Percentiles rank a stretch among this genome's conserved stretches.
Evolutionary conservation across 306 rosid species (phyloP).

Genomic region (Prinsepia uniflora): DNA sequence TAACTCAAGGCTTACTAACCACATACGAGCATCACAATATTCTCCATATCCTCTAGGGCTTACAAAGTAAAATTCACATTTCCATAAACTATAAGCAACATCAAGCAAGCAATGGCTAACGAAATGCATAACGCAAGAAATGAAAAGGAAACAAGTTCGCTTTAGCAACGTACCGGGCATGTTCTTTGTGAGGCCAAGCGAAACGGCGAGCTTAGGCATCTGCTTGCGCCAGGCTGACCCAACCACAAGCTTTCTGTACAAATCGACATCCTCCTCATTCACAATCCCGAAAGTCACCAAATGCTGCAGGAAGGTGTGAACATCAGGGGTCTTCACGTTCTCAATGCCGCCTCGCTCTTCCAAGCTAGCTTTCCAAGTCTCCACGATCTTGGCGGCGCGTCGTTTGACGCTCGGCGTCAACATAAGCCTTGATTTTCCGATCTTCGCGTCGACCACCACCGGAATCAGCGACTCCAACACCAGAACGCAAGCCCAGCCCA

Average conservation of each 20-base stretch:
- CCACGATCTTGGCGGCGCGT: slow-evolving; percentile 69
- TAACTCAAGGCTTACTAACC: background rate
- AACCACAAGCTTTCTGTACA: slow-evolving; percentile 86
- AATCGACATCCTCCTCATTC: slow-evolving; percentile 53
- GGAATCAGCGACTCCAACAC: slow-evolving; percentile 81
- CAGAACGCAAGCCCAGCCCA: slow-evolving; percentile 96
- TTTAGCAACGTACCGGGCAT: slow-evolving; percentile 69
- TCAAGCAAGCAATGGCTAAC: background rate
- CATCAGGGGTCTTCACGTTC: slow-evolving; percentile 91
- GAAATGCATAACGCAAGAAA: background rate
- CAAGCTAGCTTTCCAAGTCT: slow-evolving; percentile 81
- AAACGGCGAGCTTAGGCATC: slow-evolving; percentile 96
- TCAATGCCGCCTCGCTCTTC: slow-evolving; percentile 93
- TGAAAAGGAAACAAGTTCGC: background rate
- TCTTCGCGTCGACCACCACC: slow-evolving; percentile 72
- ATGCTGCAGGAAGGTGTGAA: slow-evolving; percentile 91
- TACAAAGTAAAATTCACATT: background rate
- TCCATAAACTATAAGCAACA: background rate
- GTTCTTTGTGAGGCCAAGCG: slow-evolving; percentile 79
- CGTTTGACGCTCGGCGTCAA: slow-evolving; percentile 72
- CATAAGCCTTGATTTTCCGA: slow-evolving; percentile 78
- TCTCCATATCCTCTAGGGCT: background rate
- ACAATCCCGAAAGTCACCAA: slow-evolving; percentile 95
- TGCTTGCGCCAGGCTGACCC: slow-evolving; percentile 98
- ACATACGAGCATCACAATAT: background rate